phyloP scores from a whole-genome alignment of 768 basidiomycete species.

The Chiua virens region DNA sequence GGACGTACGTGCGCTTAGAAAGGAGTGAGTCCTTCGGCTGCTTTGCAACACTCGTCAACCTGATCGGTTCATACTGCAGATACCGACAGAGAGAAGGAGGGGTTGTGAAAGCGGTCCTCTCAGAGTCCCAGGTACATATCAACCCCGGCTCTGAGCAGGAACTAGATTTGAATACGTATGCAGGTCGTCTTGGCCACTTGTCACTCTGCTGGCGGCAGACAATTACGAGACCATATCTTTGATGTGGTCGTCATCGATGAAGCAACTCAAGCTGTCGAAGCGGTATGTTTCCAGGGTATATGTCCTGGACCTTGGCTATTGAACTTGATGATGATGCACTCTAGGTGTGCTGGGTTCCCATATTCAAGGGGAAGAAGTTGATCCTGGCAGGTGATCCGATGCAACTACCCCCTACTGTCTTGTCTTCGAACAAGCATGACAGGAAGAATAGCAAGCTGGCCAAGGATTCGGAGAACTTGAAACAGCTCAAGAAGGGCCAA shows the following conservation, averaged over 20 bases:
- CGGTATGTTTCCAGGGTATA: conserved; percentile 48
- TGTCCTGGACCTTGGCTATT: not conserved
- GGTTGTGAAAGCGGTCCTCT: conserved; percentile 78
- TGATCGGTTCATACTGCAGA: conserved; percentile 38
- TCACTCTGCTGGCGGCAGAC: conserved; percentile 87
- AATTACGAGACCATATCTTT: conserved; percentile 74
- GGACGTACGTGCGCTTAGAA: conserved; percentile 80
- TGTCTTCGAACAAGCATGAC: conserved; percentile 57
- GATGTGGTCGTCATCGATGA: conserved; percentile 97
- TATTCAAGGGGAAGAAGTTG: conserved; percentile 87
- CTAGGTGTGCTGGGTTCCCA: conserved; percentile 83
- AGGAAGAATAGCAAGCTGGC: conserved; percentile 22
- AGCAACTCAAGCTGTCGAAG: conserved; percentile 95
- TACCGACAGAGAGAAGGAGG: conserved; percentile 88
- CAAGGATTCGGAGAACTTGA: conserved; percentile 3
- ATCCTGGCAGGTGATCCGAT: conserved; percentile 94
- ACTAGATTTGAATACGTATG: not conserved
- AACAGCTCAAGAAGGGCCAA: not conserved
- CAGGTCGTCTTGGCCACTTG: conserved; percentile 92
- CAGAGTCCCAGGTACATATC: conserved; percentile 64
- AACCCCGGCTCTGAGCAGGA: not conserved
- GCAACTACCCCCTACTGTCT: conserved; percentile 92
- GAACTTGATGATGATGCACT: not conserved
- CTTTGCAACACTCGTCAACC: not conserved
- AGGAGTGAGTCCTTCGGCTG: conserved; percentile 61